Evolutionary conservation across 345 rosid species (phyloP), one percentile per base, ranked within the genome.

Genomic region (Zanthoxylum bungeanum): DNA sequence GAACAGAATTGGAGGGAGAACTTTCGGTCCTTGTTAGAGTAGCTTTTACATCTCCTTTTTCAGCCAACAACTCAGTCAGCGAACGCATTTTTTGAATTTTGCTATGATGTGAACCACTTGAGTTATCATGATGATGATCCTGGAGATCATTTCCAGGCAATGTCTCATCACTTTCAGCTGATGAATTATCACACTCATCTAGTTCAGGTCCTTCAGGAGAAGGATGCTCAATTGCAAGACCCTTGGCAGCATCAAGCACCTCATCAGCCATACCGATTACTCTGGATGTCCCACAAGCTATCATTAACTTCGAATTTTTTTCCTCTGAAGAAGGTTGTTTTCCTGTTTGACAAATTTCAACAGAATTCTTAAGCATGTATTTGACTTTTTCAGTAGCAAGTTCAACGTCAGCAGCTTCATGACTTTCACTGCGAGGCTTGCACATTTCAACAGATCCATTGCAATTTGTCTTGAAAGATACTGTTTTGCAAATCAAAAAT

Each of bases 51-150:
- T 61, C 80, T 44, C 74, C 85, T 49, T 64, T 71, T 73, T 79
- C 76, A 75, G 82, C 73, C 80, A 92, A 66, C 79, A 95, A 82
- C 37, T 95, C 99, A n/a, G 89, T 86, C 40, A 95, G 80, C 72
- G 84, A 79, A 69, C 93, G 91, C 70, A 88, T 76, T 79, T 91
- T 95, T 51, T 85, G 84, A 60, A 82, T 46, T 88, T 83, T 91
- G 61, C 83, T 88, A 19, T 88, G 89, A 75, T 77, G 90, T 73
- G 69, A 65, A 69, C 88, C 77, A 61, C 78, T 64, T n/a, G 75
- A 73, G 50, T 70, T 76, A 74, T 77, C 83, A 60, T 36, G 74
- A 42, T 65, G 66, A 73, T 58, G 58, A 71, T 67, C 74, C 44
- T 58, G 68, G 37, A 71, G 69, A 42, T 59, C 64, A 59, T 71